Evolutionary conservation across 768 basidiomycete genomes (phyloP), one percentile per base, ranked within the genome.

Genomic region (Lyophyllum shimeji): DNA sequence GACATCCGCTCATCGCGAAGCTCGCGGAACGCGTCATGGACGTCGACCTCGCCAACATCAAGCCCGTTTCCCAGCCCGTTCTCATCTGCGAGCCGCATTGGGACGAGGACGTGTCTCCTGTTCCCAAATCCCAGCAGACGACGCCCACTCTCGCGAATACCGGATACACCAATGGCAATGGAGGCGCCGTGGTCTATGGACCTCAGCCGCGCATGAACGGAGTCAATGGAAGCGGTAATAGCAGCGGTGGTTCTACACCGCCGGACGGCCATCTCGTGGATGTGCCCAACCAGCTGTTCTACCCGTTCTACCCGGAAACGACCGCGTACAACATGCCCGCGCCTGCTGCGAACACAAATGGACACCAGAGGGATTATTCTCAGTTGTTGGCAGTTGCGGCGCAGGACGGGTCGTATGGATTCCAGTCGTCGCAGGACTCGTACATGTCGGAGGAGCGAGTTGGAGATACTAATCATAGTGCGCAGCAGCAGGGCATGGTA

Each of bases 1-100:
- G 85, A 1, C 90, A 92, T 63, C 91, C 92, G n/a, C 82, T 93
- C 50, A 90, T 93, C 56, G 83, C 89, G 13, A 87, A 84, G 63
- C 82, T 94, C 46, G 91, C 89, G 0, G 89, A 92, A 71, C 84
- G 84, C 52, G 88, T 93, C 21, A 86, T 93, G 75, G 81, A 80
- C 21, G 84, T 88, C 46, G 81, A 87, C 66, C 75, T 93, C n/a
- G 82, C 82, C 61, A 76, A 81, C 31, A 80, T 87, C 43, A 76
- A 78, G 20, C 81, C 76, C 1, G 67, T 73, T 2, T 67, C 64
- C n/a, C 68, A 71, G 40, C 76, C 79, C 9, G 70, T 80, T 34
- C 75, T 84, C 2, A 65, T 83, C 42, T 67, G 73, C 25, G 84
- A 86, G 62, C 75, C 74, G 8, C 76, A 80, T 31, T 85, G 83